Evolutionary conservation across 192 early-diverging fungal species (phyloP).

Genomic region (Umbelopsis vinacea): DNA sequence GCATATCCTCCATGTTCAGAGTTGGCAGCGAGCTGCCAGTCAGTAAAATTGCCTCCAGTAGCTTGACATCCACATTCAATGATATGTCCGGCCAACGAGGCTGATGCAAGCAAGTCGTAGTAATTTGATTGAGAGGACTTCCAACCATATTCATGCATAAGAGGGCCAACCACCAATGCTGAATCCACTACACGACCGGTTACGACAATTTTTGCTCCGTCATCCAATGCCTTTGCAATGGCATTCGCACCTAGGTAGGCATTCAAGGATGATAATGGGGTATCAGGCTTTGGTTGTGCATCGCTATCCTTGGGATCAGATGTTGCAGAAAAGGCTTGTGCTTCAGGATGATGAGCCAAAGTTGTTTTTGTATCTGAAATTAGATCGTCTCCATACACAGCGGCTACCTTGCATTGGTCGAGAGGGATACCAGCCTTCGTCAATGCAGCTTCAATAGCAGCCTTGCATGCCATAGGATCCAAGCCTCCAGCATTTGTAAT

Average conservation of each 20-base stretch:
- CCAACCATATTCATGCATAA: conserved; percentile 68
- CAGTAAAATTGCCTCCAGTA: conserved; percentile 73
- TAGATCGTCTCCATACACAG: conserved; percentile 67
- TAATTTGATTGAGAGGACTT: conserved; percentile 33
- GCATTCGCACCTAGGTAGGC: conserved; percentile 65
- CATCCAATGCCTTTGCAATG: conserved; percentile 57
- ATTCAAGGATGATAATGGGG: conserved; percentile 62
- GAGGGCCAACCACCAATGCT: conserved; percentile 64
- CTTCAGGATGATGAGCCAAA: conserved; percentile 15
- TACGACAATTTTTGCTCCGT: conserved; percentile 65
- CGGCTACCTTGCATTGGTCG: conserved; percentile 54
- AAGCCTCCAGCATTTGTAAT: conserved; percentile 72
- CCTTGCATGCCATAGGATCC: conserved; percentile 63
- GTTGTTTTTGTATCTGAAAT: conserved; percentile 32
- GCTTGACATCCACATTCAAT: conserved; percentile 73
- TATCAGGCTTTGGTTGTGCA: conserved; percentile 51
- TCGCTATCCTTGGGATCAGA: conserved; percentile 43
- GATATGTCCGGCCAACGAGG: conserved; percentile 68
- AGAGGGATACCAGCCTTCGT: conserved; percentile 45
- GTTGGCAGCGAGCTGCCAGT: conserved; percentile 60
- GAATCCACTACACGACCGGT: conserved; percentile 73
- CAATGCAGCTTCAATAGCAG: conserved; percentile 57
- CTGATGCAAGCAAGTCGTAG: conserved; percentile 62
- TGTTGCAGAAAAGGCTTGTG: conserved; percentile 31
- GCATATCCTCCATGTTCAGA: conserved; percentile 59